Base-by-base conservation (phyloP, 768 basidiomycete genomes). In the Podaxis sp. region DNA sequence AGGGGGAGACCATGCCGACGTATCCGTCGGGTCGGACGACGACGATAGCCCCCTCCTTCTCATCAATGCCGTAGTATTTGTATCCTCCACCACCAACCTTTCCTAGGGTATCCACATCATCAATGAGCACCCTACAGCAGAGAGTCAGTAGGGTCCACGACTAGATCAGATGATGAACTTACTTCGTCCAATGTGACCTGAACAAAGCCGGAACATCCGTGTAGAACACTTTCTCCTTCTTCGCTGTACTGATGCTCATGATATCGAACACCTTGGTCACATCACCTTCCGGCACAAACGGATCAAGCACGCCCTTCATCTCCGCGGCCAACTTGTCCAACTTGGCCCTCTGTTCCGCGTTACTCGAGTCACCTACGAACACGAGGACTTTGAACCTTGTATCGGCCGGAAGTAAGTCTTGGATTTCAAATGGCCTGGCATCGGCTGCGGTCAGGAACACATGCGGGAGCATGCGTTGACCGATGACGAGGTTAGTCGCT, bases 1-100 rank as follows among this genome's bases (percentile, higher is more conserved):
- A 71, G 0, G 87, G 81, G 1, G 78, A 78, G 36, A 90, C 74
- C 66, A 76, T 77, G 2, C 84, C 86, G 33, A 91, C 79, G 61
- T 88, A 89, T 15, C 88, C 89, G 66, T 87, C 87, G 7, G 87
- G 87, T 25, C 88, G 78, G 4, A 88, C 80, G 54, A 86, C 74
- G 7, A 86, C 79, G 11, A 86, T 67, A 9, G 79, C 83, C 17
- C 86, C 86, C 1, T 64, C 54, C 6, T 65, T 64, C 4, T 73
- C 61, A 36, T 75, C 71, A 50, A 87, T 78, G 0, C 87, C 88
- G 65, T 84, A 88, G 25, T 79, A 77, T 0, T 71, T 65, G 69
- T 90, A 89, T 3, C 83, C 86, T 38, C 77, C 76, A 2, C 86
- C 86, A 25, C 85, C 85, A 22, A 74, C 68, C 3, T 58, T 68